phyloP scores from a whole-genome alignment of 345 rosid species.

The Sonneratia caseolaris region DNA sequence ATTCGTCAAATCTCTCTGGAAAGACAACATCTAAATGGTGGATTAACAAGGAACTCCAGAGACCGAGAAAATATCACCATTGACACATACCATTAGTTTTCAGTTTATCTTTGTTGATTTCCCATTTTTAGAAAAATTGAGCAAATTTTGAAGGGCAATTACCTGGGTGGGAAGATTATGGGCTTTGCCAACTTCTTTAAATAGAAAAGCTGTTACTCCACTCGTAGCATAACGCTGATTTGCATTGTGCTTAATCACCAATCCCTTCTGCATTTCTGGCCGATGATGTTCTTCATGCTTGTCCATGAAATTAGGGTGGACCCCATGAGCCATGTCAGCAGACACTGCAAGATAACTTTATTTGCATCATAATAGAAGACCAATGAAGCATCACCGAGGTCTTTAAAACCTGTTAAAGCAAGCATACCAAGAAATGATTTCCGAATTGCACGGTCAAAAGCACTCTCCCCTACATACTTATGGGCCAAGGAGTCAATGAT shows the following conservation, averaged over 20 bases:
- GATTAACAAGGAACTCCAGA: too few relatives aligned
- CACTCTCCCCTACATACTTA: conserved; percentile 43
- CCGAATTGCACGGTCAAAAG: conserved; percentile 65
- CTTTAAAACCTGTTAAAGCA: not conserved
- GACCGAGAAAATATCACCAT: too few relatives aligned
- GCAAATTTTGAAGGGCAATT: not conserved
- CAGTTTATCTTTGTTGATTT: not conserved
- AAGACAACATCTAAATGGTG: too few relatives aligned
- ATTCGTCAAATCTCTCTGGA: too few relatives aligned
- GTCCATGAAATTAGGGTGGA: conserved; percentile 77
- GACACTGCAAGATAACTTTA: conserved; percentile 39
- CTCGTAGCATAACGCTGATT: conserved; percentile 93
- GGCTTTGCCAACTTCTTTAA: conserved; percentile 75
- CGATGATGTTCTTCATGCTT: conserved; percentile 91
- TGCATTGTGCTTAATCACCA: conserved; percentile 92
- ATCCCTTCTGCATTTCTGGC: conserved; percentile 82
- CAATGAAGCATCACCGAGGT: not conserved
- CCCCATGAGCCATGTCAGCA: conserved; percentile 98
- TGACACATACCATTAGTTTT: not conserved
- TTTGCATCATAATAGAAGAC: not conserved
- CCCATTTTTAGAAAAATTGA: not conserved
- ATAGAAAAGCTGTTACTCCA: conserved; percentile 82
- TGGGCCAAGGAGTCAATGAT: conserved; percentile 55
- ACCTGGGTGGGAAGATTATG: conserved; percentile 89
- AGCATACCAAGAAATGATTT: conserved; percentile 75